These are phyloP conservation scores for Linderina pennispora DNA, from an alignment of 192 early-diverging fungal species.

Conservation along the genomic window DNA sequence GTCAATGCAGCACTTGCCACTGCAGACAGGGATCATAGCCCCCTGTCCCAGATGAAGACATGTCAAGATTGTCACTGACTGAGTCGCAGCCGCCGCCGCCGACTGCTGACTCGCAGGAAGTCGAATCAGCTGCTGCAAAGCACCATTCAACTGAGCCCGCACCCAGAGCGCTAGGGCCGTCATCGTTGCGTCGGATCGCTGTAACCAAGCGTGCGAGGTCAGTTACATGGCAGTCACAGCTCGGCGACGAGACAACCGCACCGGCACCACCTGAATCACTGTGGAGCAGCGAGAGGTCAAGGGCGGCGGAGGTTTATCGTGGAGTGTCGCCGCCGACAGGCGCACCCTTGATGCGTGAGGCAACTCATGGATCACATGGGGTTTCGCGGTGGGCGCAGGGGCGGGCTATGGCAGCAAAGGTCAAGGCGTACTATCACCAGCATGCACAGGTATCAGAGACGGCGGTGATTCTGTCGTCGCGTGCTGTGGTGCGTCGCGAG, in stretches of 20 bases:
- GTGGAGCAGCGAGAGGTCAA: background rate
- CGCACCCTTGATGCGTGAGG: too few species aligned
- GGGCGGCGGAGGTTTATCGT: background rate
- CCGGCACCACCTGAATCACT: too few species aligned
- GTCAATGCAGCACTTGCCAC: background rate
- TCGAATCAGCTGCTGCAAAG: background rate
- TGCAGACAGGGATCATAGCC: too few species aligned
- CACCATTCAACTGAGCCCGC: too few species aligned
- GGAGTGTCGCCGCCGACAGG: background rate
- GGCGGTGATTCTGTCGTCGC: slow-evolving; percentile 23
- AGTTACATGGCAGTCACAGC: slow-evolving; percentile 10
- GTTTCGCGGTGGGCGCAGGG: too few species aligned
- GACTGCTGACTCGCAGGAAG: slow-evolving; percentile 1
- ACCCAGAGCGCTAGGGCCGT: slow-evolving; percentile 7
- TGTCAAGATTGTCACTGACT: too few species aligned
- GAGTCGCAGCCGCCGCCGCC: too few species aligned
- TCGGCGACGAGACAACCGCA: background rate
- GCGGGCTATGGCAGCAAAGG: slow-evolving; percentile 21
- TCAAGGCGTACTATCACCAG: slow-evolving; percentile 17
- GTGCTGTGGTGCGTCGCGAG: slow-evolving; percentile 33
- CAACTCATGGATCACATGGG: too few species aligned
- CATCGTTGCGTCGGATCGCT: slow-evolving; percentile 16
- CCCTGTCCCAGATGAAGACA: too few species aligned
- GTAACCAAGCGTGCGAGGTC: slow-evolving; percentile 19
- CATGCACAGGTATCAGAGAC: slow-evolving; percentile 26